These are phyloP conservation scores for Sisymbrium irio DNA, from an alignment of 345 rosid species.

Conservation along the genomic window DNA sequence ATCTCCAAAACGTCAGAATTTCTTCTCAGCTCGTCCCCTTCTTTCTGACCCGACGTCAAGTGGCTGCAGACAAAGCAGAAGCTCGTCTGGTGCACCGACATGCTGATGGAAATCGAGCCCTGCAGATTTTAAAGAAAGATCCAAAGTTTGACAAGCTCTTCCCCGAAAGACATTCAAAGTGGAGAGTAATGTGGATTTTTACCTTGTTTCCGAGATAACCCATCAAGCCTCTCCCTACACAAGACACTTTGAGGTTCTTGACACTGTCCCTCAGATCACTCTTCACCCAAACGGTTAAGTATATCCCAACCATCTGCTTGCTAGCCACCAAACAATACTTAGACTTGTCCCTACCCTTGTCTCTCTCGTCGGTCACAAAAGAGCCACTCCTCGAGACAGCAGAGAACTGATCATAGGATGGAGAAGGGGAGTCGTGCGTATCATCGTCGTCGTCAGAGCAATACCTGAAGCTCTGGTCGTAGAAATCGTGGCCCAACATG, in stretches of 20 bases:
- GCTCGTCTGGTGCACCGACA: constrained; percentile 91
- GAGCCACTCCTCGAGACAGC: constrained; percentile 51
- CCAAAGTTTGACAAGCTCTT: background rate
- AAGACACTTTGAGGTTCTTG: constrained; percentile 80
- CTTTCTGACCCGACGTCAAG: constrained; percentile 96
- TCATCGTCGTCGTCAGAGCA: constrained; percentile 86
- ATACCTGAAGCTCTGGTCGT: constrained; percentile 61
- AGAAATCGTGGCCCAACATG: constrained; percentile 55
- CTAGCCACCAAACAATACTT: constrained; percentile 87
- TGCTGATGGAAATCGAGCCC: constrained; percentile 98
- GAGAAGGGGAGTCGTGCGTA: constrained; percentile 61
- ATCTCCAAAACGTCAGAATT: constrained; percentile 98
- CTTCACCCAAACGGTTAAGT: constrained; percentile 90
- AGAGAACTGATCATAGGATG: constrained; percentile 45
- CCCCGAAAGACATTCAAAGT: background rate
- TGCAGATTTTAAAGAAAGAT: constrained; percentile 36
- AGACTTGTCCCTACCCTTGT: constrained; percentile 37
- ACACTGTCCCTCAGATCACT: constrained; percentile 72
- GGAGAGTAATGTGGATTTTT: background rate
- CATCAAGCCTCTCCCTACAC: constrained; percentile 99
- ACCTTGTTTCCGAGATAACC: constrained; percentile 99
- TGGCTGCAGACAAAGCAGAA: constrained; percentile 98
- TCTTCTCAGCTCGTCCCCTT: constrained; percentile 89
- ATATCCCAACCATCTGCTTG: constrained; percentile 98
- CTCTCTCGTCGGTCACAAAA: constrained; percentile 52